Percentiles rank a stretch among this genome's conserved stretches.
Conservation (phyloP, 441 rosid species). For the Eruca vesicaria region DNA sequence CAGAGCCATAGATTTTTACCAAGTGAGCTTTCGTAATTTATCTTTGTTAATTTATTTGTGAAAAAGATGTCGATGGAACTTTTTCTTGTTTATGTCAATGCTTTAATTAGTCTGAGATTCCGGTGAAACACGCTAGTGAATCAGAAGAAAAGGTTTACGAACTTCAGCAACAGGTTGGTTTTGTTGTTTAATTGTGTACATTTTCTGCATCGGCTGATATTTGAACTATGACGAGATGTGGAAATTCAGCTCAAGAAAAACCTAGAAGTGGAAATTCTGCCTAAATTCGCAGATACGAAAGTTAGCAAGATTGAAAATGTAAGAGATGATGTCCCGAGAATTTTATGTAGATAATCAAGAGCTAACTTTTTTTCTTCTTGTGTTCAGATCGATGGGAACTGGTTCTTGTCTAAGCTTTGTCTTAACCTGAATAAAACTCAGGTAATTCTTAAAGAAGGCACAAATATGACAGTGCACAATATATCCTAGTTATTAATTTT, state of each 20-base stretch:
- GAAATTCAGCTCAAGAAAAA: conserved; percentile 35
- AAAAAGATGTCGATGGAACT: neutral
- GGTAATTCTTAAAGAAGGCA: neutral
- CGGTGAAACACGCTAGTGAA: conserved; percentile 10
- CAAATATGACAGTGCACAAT: neutral
- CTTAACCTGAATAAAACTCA: neutral
- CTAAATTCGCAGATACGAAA: conserved; percentile 29
- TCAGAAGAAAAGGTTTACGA: conserved; percentile 23
- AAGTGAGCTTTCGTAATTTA: conserved; percentile 24
- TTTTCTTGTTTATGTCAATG: neutral
- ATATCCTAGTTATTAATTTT: neutral
- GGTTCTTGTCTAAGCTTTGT: neutral
- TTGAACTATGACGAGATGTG: conserved; percentile 32
- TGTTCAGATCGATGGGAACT: neutral
- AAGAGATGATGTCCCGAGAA: too few relatives aligned
- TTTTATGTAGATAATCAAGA: too few relatives aligned
- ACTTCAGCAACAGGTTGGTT: conserved; percentile 43
- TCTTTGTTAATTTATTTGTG: neutral
- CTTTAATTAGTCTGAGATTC: conserved; percentile 14
- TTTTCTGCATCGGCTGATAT: conserved; percentile 24
- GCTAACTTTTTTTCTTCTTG: neutral
- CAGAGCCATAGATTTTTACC: conserved; percentile 32
- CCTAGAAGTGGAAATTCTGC: conserved; percentile 30
- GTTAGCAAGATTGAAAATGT: too few relatives aligned
- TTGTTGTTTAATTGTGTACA: conserved; percentile 5